These are phyloP conservation scores for Phaeophleospora eucalypticola DNA, from an alignment of 2,329 filamentous ascomycete genomes.

Conservation along the genomic window DNA sequence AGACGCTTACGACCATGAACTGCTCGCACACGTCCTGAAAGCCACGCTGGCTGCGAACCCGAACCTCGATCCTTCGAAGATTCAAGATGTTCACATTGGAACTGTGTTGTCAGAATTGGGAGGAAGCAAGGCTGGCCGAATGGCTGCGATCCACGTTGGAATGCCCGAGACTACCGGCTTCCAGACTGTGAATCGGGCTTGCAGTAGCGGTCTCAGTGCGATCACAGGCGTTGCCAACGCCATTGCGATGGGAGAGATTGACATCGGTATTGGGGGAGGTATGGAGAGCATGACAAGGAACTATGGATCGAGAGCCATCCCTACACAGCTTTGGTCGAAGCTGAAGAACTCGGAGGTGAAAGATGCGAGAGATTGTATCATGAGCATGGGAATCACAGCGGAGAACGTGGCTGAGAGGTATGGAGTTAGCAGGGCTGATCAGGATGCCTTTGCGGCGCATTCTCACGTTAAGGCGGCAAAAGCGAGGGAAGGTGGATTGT, in stretches of 20 bases:
- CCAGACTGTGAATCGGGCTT: conserved; percentile 86
- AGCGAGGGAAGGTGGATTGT: conserved; percentile 65
- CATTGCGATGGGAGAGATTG: conserved; percentile 70
- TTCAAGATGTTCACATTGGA: conserved; percentile 81
- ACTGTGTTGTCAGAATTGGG: conserved; percentile 89
- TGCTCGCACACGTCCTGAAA: conserved; percentile 64
- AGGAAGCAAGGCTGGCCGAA: conserved; percentile 83
- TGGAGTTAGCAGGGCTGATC: conserved; percentile 66
- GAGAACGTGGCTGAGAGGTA: conserved; percentile 85
- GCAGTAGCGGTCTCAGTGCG: conserved; percentile 71
- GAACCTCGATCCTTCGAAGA: conserved; percentile 62
- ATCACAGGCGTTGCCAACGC: conserved; percentile 70
- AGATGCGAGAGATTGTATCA: conserved; percentile 79
- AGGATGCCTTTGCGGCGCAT: conserved; percentile 75
- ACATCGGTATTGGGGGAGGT: conserved; percentile 74
- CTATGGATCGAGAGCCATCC: conserved; percentile 81
- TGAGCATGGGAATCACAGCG: conserved; percentile 87
- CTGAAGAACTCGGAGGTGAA: conserved; percentile 60
- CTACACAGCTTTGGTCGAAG: conserved; percentile 72
- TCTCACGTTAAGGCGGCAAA: conserved; percentile 69
- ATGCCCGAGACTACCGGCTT: conserved; percentile 69
- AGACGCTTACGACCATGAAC: conserved; percentile 85
- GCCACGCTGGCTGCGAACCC: conserved; percentile 71
- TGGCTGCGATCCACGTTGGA: conserved; percentile 82
- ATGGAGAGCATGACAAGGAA: conserved; percentile 97